Evolutionary conservation across 2,329 filamentous ascomycete species (phyloP), one percentile per base, ranked within the genome.

Genomic region (Tolypocladium guangdongense): DNA sequence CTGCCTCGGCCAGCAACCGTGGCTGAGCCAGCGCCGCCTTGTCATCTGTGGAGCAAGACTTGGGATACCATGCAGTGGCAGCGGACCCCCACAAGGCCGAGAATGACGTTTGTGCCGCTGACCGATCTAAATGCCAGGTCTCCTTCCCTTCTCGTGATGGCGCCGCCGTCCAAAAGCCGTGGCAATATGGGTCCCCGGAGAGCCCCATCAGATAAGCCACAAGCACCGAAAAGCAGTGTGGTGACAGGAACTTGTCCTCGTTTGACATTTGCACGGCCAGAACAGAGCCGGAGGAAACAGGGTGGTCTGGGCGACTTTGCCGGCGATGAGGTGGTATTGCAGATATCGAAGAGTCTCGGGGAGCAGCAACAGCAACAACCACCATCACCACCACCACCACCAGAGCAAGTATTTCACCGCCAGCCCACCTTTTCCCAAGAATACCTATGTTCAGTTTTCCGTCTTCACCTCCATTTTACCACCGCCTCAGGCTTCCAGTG

Each of bases 81-180:
- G 47, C 36, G 11, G 22, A 30, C 16, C 35, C 33, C 41, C 35
- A 32, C 41, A 33, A 37, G 27, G 41, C 35, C 41, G 14, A 51
- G 12, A 39, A 35, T 51, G 43, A 39, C 41, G 41, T 51, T 35
- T 33, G 8, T 27, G 49, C 35, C 35, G 33, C 43, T 22, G 32
- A 33, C 22, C 12, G 27, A 30, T 30, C 3, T 32, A 11, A 38
- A 32, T 39, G 36, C 22, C 32, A 7, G 36, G 27, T 45, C 47
- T 55, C 52, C 53, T 56, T 52, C 55, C 52, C 22, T 53, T 56
- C 53, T 56, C 33, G 55, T 54, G 43, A 50, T 56, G 55, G 50
- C 47, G 54, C 50, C 41, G 24, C n/a, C 12, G n/a, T 37, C 43
- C 16, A 18, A 18, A 36, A 32, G 30, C 35, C 12, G 35, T 18